phyloP scores from a whole-genome alignment of 106 monocot species.

The Apostasia ramifera region DNA sequence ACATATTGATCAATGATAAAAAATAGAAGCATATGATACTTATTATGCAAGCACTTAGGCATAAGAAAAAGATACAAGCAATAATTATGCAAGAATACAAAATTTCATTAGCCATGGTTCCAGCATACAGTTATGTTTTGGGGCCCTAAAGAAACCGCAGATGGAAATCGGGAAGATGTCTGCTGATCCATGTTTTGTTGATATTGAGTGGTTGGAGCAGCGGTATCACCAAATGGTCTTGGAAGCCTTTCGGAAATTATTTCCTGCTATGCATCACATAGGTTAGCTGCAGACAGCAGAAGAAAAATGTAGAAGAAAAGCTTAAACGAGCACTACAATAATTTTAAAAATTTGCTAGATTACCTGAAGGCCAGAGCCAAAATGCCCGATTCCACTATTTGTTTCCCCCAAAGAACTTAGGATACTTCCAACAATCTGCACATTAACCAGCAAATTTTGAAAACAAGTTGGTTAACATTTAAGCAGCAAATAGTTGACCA shows the following conservation, averaged over 20 bases:
- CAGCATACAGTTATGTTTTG: constrained; percentile 48
- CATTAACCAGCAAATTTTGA: background rate
- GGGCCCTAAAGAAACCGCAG: constrained; percentile 26
- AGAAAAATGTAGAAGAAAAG: background rate
- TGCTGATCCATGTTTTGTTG: constrained; percentile 19
- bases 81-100: background rate
- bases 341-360: background rate
- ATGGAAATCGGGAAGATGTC: constrained; percentile 19
- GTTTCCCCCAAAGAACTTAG: constrained; percentile 42
- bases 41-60: background rate
- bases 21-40: background rate
- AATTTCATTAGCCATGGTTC: background rate
- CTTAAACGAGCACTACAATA: background rate
- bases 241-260: constrained; percentile 22
- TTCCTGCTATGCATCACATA: constrained; percentile 28
- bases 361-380: constrained; percentile 29
- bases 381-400: constrained; percentile 21
- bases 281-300: constrained; percentile 4
- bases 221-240: constrained; percentile 25
- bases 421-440: constrained; percentile 62
- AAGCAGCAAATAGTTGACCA: background rate
- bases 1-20: background rate
- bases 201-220: constrained; percentile 21
- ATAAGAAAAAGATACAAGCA: background rate
- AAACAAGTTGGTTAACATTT: background rate